These are phyloP conservation scores for Nakaseomyces nivariensis DNA, from an alignment of 1,139 yeast genomes.

Conservation along the genomic window DNA sequence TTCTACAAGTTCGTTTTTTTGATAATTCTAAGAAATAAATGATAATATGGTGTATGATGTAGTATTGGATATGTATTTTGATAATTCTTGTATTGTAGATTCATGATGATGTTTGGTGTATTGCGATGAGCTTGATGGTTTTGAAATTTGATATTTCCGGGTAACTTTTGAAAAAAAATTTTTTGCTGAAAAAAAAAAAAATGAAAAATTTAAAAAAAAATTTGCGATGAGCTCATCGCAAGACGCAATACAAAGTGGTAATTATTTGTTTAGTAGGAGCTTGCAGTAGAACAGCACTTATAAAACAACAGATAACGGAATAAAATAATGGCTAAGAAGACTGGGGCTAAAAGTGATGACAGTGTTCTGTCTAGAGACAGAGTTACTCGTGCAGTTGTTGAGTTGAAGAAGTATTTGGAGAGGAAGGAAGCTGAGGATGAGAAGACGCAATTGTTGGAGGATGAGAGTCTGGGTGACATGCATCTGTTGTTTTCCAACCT, in stretches of 20 bases:
- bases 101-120: too few relatives aligned
- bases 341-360: neutral
- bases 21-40: too few relatives aligned
- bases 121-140: too few relatives aligned
- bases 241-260: too few relatives aligned
- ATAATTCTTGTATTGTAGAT: too few relatives aligned
- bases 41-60: too few relatives aligned
- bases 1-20: too few relatives aligned
- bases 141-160: neutral
- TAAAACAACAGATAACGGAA: neutral
- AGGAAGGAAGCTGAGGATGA: constrained; percentile 28
- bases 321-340: neutral
- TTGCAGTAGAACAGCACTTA: neutral
- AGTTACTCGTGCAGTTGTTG: constrained; percentile 38
- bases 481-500: constrained; percentile 41
- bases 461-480: constrained; percentile 40
- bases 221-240: constrained; percentile 1
- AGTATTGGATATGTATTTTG: too few relatives aligned
- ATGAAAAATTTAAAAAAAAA: neutral
- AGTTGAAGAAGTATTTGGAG: constrained; percentile 39
- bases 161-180: neutral
- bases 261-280: too few relatives aligned
- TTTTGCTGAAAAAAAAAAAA: too few relatives aligned
- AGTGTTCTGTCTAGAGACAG: constrained; percentile 10
- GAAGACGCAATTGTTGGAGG: constrained; percentile 34